Conservation (phyloP, 306 rosid genomes). For the Pterocarpus macrocarpus region DNA sequence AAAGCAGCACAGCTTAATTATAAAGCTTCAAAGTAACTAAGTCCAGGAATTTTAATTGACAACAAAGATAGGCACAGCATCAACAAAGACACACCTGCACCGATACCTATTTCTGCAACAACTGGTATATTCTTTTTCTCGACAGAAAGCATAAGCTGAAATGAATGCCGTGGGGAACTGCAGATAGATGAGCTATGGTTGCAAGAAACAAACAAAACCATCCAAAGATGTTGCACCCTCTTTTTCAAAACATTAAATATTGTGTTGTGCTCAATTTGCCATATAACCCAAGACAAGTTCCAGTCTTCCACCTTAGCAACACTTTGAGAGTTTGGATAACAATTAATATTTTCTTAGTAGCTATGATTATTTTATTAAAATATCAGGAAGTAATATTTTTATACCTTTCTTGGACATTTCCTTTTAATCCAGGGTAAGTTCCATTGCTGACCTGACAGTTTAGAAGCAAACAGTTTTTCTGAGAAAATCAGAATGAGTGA, state of each 20-base stretch:
- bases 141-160: slow-evolving; percentile 14
- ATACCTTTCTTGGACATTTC: slow-evolving; percentile 71
- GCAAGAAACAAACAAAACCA: not conserved
- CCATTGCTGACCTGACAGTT: slow-evolving; percentile 63
- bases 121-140: not conserved
- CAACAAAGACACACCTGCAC: too few species aligned
- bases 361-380: slow-evolving; percentile 12
- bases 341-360: slow-evolving; percentile 2
- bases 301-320: not conserved
- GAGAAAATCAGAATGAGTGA: slow-evolving; percentile 19
- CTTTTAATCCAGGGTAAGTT: slow-evolving; percentile 62
- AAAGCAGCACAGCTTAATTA: too few species aligned
- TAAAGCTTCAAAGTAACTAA: too few species aligned
- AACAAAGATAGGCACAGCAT: too few species aligned
- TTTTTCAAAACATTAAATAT: not conserved
- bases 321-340: slow-evolving; percentile 9
- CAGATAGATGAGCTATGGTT: not conserved
- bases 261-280: slow-evolving; percentile 26
- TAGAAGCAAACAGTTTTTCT: slow-evolving; percentile 27
- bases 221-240: not conserved
- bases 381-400: not conserved
- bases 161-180: not conserved
- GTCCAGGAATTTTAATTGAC: too few species aligned
- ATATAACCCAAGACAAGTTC: slow-evolving; percentile 11
- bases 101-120: not conserved